These are phyloP conservation scores for thale cress (Arabidopsis thaliana) DNA, from an alignment of 345 rosid species.

Conservation along the genomic window TAIR10.1 NC_003076.8:23196001-23196500, in stretches of 20 bases:
- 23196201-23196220: slow-evolving; percentile 70
- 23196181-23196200: slow-evolving; percentile 64
- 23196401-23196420: slow-evolving; percentile 79
- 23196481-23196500: slow-evolving; percentile 62
- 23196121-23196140: slow-evolving; percentile 72
- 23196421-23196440: slow-evolving; percentile 71
- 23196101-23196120: slow-evolving; percentile 68
- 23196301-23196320: slow-evolving; percentile 70
- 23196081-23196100: slow-evolving; percentile 92
- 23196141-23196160: slow-evolving; percentile 60
- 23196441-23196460: slow-evolving; percentile 76
- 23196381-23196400: slow-evolving; percentile 90
- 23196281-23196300: slow-evolving; percentile 66
- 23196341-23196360: slow-evolving; percentile 69
- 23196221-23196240: slow-evolving; percentile 70
- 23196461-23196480: slow-evolving; percentile 54
- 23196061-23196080: slow-evolving; percentile 57
- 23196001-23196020: slow-evolving; percentile 73
- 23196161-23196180: slow-evolving; percentile 52
- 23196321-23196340: slow-evolving; percentile 66
- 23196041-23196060: slow-evolving; percentile 56
- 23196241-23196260: slow-evolving; percentile 50
- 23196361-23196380: slow-evolving; percentile 60
- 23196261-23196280: slow-evolving; percentile 63
- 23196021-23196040: slow-evolving; percentile 79